phyloP scores from a whole-genome alignment of 257 asterid genomes.

The Ophiorrhiza pumila region DNA sequence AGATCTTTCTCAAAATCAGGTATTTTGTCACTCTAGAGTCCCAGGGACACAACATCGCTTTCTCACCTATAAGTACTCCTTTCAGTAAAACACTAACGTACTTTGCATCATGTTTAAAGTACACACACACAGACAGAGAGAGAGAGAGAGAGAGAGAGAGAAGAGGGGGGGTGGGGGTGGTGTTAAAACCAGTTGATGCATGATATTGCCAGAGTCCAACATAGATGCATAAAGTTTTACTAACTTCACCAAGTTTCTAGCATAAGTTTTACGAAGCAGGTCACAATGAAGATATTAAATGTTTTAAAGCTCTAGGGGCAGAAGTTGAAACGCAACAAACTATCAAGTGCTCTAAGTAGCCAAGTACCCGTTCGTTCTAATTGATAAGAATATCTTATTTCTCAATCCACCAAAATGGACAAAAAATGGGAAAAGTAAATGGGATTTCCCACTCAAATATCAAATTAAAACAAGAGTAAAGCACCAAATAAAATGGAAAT shows the following conservation, averaged over 20 bases:
- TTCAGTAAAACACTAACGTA: not conserved
- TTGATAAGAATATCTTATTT: not conserved
- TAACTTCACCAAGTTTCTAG: not conserved
- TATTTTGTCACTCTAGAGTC: not conserved
- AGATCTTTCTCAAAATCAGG: not conserved
- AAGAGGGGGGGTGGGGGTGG: no score
- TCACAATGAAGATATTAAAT: not conserved
- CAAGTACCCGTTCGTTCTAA: not conserved
- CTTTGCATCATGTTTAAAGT: no score
- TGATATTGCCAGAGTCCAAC: not conserved
- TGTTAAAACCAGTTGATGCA: not conserved
- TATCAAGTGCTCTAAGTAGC: not conserved
- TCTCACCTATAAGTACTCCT: not conserved
- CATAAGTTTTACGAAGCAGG: not conserved
- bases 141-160: no score
- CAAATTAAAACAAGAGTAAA: not conserved
- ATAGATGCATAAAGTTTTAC: not conserved
- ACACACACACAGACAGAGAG: no score
- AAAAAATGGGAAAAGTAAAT: no score
- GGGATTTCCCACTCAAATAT: not conserved
- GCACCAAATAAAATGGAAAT: not conserved
- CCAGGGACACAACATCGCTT: no score
- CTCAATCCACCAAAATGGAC: not conserved
- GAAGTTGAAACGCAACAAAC: not conserved
- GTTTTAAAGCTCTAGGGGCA: not conserved